A percentile compares a stretch with the other conserved stretches of the same genome.
Conservation (phyloP, 441 rosid species). For the Erysimum cheiri region DNA sequence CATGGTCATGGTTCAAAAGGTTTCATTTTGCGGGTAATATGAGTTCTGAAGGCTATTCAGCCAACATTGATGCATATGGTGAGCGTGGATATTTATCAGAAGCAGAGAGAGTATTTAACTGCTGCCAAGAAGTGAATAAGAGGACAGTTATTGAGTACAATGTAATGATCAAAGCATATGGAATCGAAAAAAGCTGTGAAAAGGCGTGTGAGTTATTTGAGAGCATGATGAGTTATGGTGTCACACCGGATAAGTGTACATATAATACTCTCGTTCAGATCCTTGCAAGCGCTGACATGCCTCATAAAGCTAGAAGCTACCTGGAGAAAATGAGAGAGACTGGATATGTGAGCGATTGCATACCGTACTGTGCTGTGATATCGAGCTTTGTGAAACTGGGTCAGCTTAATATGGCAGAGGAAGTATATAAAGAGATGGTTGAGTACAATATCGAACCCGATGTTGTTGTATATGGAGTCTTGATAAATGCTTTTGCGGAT, state of each 20-base stretch:
- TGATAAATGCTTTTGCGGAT: conserved; percentile 85
- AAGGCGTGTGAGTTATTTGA: conserved; percentile 74
- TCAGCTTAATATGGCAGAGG: conserved; percentile 69
- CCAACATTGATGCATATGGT: conserved; percentile 87
- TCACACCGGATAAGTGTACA: conserved; percentile 74
- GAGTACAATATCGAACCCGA: conserved; percentile 62
- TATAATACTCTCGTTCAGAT: conserved; percentile 71
- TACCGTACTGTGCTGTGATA: conserved; percentile 78
- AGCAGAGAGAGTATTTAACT: conserved; percentile 67
- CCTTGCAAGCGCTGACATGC: conserved; percentile 67
- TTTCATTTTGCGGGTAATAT: conserved; percentile 69
- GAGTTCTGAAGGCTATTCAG: conserved; percentile 89
- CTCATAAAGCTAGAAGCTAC: conserved; percentile 59
- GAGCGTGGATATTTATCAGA: conserved; percentile 68
- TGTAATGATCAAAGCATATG: conserved; percentile 90
- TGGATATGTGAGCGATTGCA: conserved; percentile 69
- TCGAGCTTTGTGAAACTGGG: conserved; percentile 80
- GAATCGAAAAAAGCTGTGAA: conserved; percentile 60
- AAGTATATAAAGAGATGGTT: conserved; percentile 70
- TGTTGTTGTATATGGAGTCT: conserved; percentile 68
- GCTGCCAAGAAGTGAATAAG: conserved; percentile 60
- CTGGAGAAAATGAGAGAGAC: conserved; percentile 73
- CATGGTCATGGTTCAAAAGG: conserved; percentile 87
- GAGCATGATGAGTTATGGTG: conserved; percentile 69
- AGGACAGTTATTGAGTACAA: conserved; percentile 73